These are phyloP conservation scores for Dendrobium catenatum DNA, from an alignment of 106 monocot genomes.

Conservation along the genomic window DNA sequence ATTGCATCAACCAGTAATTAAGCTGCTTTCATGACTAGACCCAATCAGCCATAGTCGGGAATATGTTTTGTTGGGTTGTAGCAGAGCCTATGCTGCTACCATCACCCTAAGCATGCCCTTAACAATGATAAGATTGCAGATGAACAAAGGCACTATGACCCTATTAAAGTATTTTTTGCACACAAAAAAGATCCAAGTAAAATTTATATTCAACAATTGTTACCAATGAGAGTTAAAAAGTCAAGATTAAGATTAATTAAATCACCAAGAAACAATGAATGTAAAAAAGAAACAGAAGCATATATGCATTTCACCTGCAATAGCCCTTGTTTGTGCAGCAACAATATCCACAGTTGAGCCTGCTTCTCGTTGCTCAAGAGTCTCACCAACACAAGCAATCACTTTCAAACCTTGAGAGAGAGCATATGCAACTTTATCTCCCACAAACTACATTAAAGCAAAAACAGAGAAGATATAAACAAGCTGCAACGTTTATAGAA, in stretches of 20 bases:
- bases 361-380: constrained; percentile 81
- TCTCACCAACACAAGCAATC: constrained; percentile 95
- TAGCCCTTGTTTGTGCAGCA: constrained; percentile 84
- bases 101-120: neutral
- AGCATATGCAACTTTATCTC: constrained; percentile 92
- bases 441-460: constrained; percentile 60
- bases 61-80: no score
- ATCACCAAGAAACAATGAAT: neutral
- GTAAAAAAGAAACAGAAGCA: neutral
- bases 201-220: neutral
- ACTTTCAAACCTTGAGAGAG: constrained; percentile 84
- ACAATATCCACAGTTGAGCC: constrained; percentile 83
- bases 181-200: neutral
- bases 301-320: constrained; percentile 46
- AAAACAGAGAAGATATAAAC: neutral
- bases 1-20: no score
- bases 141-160: neutral
- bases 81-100: no score
- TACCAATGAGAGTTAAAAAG: neutral
- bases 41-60: no score
- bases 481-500: neutral
- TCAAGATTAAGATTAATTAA: neutral
- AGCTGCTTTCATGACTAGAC: no score
- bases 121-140: neutral
- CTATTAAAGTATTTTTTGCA: neutral